Evolutionary conservation across 805 yeast genomes (phyloP), one percentile per base, ranked within the genome.

Genomic region (Candida glaebosa): DNA sequence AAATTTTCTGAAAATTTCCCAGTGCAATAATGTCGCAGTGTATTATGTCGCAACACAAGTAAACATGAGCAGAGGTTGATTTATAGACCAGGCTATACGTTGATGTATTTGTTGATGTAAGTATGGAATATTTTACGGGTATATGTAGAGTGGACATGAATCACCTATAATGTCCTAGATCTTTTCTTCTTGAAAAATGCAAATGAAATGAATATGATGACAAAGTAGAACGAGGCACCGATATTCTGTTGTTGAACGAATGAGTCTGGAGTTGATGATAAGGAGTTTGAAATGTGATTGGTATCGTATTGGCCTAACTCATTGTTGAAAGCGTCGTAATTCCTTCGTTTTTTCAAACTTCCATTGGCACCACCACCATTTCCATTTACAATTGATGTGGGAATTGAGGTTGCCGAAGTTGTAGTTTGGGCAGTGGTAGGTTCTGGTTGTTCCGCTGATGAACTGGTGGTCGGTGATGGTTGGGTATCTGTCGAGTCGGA

Each of bases 371-470:
- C 37, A 25, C 30, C 38, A 10, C 33, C 33, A 16, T 41, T 36
- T 14, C 38, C 17, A 30, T 54, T 54, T 10, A 47, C 58, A 9
- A 54, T 53, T 33, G 58, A 53, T 3, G 55, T 20, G 2, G 64
- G 60, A 16, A 51, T 26, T 5, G 52, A 30, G 8, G 40, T 20
- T n/a, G 16, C 12, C 18, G 42, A 24, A 24, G 15, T 24, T n/a
- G 38, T 26, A 4, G 35, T 12, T 10, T 12, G 16, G 8, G 36
- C 25, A 5, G n/a, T n/a, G 6, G 36, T 14, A 4, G 40, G 7
- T 18, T 4, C 34, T 10, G 34, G 31, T 8, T 34, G 5, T 5
- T 25, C 3, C 4, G 26, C 6, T 10, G 26, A 22, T 22, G 26
- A 6, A 10, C 9, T 22, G 26, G 26, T 22, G 26, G 26, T 22